These are phyloP conservation scores for Alnus rubra DNA, from an alignment of 306 rosid species.

Conservation along the genomic window DNA sequence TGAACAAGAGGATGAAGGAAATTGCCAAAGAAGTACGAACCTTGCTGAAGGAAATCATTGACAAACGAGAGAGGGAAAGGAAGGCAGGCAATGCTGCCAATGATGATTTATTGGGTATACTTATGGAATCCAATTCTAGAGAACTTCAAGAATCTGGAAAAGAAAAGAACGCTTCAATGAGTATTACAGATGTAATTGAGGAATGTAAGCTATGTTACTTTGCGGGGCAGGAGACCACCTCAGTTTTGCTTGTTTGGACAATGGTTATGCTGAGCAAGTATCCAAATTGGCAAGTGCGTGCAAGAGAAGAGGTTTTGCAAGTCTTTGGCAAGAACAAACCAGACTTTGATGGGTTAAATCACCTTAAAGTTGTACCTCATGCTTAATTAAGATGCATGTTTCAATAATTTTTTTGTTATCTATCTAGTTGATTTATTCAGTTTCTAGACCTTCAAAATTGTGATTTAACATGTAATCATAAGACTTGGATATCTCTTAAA, in stretches of 20 bases:
- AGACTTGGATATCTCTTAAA: not conserved
- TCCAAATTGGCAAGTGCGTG: slow-evolving; percentile 53
- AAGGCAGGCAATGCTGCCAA: slow-evolving; percentile 6
- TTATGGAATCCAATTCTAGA: slow-evolving; percentile 39
- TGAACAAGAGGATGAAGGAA: slow-evolving; percentile 34
- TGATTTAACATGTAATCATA: not conserved
- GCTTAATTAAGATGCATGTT: not conserved
- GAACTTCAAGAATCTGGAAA: slow-evolving; percentile 33
- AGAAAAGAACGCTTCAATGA: slow-evolving; percentile 40
- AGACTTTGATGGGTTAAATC: slow-evolving; percentile 35
- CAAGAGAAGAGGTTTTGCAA: slow-evolving; percentile 46
- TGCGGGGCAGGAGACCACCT: slow-evolving; percentile 56
- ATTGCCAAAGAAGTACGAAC: slow-evolving; percentile 17
- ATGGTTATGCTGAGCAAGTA: slow-evolving; percentile 33
- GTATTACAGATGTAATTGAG: slow-evolving; percentile 40
- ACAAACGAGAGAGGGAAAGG: slow-evolving; percentile 29
- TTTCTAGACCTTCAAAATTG: no score
- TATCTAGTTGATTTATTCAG: not conserved
- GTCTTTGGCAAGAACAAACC: slow-evolving; percentile 39
- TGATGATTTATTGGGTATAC: slow-evolving; percentile 41
- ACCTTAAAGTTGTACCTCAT: slow-evolving; percentile 31
- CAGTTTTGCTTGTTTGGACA: slow-evolving; percentile 46
- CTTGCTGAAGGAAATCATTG: slow-evolving; percentile 29
- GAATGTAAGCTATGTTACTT: slow-evolving; percentile 53
- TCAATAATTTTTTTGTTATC: not conserved